phyloP scores from a whole-genome alignment of 164 flowering plant genomes.

The Nymphaea colorata region DNA sequence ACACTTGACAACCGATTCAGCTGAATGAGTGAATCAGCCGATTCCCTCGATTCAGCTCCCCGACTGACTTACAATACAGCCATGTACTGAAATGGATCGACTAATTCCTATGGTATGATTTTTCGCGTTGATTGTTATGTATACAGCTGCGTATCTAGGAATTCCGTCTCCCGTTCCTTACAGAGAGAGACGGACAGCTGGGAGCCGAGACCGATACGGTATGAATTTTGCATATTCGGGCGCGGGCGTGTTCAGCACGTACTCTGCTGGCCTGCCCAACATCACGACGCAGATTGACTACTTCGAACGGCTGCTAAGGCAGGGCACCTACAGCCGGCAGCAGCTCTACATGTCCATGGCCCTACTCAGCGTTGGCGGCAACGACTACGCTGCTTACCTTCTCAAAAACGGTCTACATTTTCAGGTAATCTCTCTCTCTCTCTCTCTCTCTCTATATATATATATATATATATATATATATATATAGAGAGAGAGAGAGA shows the following conservation, averaged over 20 bases:
- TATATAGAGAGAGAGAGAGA: too few relatives aligned
- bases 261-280: conserved; percentile 22
- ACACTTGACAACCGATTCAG: too few relatives aligned
- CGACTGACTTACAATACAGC: too few relatives aligned
- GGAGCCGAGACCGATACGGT: conserved; percentile 13
- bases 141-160: conserved; percentile 29
- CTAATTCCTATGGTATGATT: background rate
- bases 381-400: conserved; percentile 30
- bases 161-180: conserved; percentile 29
- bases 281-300: conserved; percentile 33
- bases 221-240: conserved; percentile 54
- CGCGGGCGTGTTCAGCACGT: conserved; percentile 41
- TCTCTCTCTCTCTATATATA: too few relatives aligned
- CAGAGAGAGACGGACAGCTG: conserved; percentile 9
- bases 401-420: conserved; percentile 4
- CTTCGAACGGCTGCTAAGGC: conserved; percentile 20
- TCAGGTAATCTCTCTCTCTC: too few relatives aligned
- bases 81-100: too few relatives aligned
- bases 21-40: too few relatives aligned
- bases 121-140: background rate
- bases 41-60: too few relatives aligned
- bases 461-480: too few relatives aligned
- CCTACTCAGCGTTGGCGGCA: conserved; percentile 35
- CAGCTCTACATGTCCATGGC: conserved; percentile 29
- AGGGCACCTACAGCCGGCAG: conserved; percentile 10